Evolutionary conservation across 1,284 basidiomycete species (phyloP).

Genomic region (Marasmius fiardii): DNA sequence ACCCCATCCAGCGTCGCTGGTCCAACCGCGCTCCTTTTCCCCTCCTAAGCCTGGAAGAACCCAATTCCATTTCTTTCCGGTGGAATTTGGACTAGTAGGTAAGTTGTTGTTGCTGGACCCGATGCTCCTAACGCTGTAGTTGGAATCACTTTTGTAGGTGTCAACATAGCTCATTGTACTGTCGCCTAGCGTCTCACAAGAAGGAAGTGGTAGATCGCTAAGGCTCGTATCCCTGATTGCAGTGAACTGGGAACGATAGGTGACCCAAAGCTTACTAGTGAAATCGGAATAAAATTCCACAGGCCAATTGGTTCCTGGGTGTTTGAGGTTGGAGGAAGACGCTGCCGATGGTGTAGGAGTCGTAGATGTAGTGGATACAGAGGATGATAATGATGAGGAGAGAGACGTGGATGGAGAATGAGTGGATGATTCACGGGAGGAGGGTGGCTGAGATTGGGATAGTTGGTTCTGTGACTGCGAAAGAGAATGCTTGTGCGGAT

Average conservation of each 20-base stretch:
- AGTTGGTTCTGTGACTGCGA: conserved; percentile 22
- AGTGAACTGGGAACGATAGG: conserved; percentile 87
- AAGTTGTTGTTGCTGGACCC: conserved; percentile 1
- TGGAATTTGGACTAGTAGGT: conserved; percentile 11
- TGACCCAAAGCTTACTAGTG: conserved; percentile 84
- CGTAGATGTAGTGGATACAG: conserved; percentile 42
- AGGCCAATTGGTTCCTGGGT: conserved; percentile 64
- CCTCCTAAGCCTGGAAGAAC: conserved; percentile 30
- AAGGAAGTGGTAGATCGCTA: conserved; percentile 43
- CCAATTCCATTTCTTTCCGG: conserved; percentile 15
- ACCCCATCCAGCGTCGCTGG: conserved; percentile 95
- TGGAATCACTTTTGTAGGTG: conserved; percentile 14
- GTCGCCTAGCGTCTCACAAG: conserved; percentile 9
- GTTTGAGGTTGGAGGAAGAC: conserved; percentile 30
- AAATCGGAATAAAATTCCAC: conserved; percentile 89
- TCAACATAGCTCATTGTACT: conserved; percentile 7
- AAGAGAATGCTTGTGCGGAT: conserved; percentile 21
- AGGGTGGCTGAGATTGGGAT: conserved; percentile 13
- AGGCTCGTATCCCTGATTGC: conserved; percentile 74
- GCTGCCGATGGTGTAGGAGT: conserved; percentile 26
- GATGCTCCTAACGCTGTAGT: conserved; percentile 8
- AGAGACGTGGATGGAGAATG: conserved; percentile 10
- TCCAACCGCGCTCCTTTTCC: conserved; percentile 69
- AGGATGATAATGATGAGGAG: conserved; percentile 36
- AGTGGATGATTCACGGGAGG: conserved; percentile 7